These are phyloP conservation scores for Calycina marina DNA, from an alignment of 2,329 filamentous ascomycete species.

Conservation along the genomic window DNA sequence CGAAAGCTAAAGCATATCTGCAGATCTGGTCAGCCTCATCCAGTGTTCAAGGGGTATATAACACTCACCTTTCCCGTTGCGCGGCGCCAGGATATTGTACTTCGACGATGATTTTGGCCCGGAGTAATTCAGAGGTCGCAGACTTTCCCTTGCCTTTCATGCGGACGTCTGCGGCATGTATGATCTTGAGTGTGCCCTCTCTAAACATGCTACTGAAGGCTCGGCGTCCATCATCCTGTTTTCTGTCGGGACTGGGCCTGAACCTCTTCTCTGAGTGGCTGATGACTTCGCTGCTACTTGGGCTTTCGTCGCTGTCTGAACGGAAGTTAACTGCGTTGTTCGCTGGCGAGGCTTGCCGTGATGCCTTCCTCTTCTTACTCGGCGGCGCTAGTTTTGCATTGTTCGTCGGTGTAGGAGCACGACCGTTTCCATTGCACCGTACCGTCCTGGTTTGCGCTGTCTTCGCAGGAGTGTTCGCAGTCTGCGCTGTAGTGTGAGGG, in stretches of 20 bases:
- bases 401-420: constrained; percentile 4
- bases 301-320: constrained; percentile 7
- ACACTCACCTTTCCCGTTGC: constrained; percentile 46
- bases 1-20: constrained; percentile 61
- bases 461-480: constrained; percentile 1
- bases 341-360: constrained; percentile 10
- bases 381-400: constrained; percentile 7
- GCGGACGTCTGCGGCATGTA: constrained; percentile 45
- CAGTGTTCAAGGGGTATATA: neutral
- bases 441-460: neutral
- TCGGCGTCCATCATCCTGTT: no score
- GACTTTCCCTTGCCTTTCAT: no score
- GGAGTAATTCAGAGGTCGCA: no score
- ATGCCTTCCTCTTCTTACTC: constrained; percentile 10
- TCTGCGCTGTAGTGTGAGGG: constrained; percentile 1
- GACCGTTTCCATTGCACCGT: no score
- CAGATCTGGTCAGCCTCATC: constrained; percentile 7
- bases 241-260: no score
- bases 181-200: constrained; percentile 24
- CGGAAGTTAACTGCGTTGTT: constrained; percentile 9
- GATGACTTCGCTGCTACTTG: constrained; percentile 2
- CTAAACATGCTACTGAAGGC: constrained; percentile 7
- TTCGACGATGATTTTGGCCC: constrained; percentile 44
- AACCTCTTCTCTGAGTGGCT: neutral
- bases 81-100: constrained; percentile 74